Base-by-base conservation (phyloP, 1,284 basidiomycete genomes). In the Volvariella surrecta region DNA sequence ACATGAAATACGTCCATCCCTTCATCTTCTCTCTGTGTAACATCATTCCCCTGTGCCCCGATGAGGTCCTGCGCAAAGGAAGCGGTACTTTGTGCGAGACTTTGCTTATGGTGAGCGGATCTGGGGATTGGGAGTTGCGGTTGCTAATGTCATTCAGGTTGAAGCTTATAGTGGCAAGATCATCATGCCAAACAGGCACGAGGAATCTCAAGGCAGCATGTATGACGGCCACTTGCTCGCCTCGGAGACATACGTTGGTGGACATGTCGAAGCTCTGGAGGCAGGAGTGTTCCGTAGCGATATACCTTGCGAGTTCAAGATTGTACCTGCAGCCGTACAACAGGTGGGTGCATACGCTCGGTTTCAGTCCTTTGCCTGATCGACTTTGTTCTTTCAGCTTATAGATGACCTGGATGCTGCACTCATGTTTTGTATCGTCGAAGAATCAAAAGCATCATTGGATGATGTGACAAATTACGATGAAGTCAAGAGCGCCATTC, bases 1-100 rank as follows among this genome's bases (percentile, higher is more conserved):
- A 99, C 71, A 99, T 99, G 96, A 99, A 99, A 90, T 99, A 99
- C 59, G 94, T 99, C 9, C 94, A 99, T 58, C 96, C 96, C 0
- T 99, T 99, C 76, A 93, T 99, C 56, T 99, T 99, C 70, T 99
- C 95, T 19, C 71, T 99, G 28, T 99, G 96, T 68, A 99, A 97
- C 72, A 99, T 99, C 62, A 99, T 99, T 55, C 96, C 96, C 13
- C 76, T 99, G 45, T 88, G 86, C 56, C 93, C 96, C 1, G 96
- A 99, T 55, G 96, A 99, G 53, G 96, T 99, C 3, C 63, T 99
- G 54, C 75, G 96, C 38, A 99, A 99, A 63, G 96, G 96, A 24
- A 89, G 81, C 51, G 96, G 96, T 16, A 99, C 96, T 0, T 71
- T 99, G 15, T 99, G 96, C 59, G 96, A 99, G 64, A 99, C 96